Percentiles rank a stretch among this genome's conserved stretches.
These are phyloP conservation scores for Zygosaccharomyces pseudorouxii DNA, from an alignment of 805 yeast genomes.

Conservation along the genomic window DNA sequence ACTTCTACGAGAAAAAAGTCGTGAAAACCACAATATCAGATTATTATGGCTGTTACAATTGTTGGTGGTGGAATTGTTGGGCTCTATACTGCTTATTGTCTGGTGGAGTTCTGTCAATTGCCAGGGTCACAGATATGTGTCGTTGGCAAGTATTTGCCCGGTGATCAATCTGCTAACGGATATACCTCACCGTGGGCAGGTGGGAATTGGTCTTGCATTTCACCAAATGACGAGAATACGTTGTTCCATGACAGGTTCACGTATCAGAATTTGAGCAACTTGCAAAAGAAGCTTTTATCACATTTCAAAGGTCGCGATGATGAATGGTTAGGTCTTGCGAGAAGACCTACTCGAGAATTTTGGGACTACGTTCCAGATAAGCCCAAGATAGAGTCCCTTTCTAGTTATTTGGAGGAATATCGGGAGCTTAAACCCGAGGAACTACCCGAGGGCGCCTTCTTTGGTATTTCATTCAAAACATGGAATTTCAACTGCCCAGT, in stretches of 20 bases:
- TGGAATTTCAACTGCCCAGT: constrained; percentile 73
- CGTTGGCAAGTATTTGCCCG: constrained; percentile 66
- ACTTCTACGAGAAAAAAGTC: background rate
- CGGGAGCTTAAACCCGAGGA: constrained; percentile 35
- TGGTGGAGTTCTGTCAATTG: constrained; percentile 41
- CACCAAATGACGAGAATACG: constrained; percentile 52
- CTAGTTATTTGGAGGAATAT: constrained; percentile 47
- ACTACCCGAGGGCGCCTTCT: constrained; percentile 49
- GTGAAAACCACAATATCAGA: background rate
- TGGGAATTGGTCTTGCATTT: constrained; percentile 56
- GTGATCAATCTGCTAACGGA: constrained; percentile 60
- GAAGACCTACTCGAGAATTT: constrained; percentile 51
- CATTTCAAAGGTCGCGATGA: constrained; percentile 28
- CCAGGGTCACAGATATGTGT: constrained; percentile 46
- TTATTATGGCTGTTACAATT: constrained; percentile 13
- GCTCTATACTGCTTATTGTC: constrained; percentile 52
- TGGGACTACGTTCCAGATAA: constrained; percentile 50
- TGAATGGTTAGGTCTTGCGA: constrained; percentile 48
- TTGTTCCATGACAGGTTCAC: constrained; percentile 53
- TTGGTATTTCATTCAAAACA: constrained; percentile 51
- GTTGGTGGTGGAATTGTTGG: constrained; percentile 65
- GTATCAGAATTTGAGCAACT: constrained; percentile 42
- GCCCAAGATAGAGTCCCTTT: constrained; percentile 45
- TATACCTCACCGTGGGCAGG: constrained; percentile 85
- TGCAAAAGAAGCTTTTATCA: constrained; percentile 49